These are phyloP conservation scores for Scutellaria galericulata DNA, from an alignment of 257 asterid species.

Conservation along the genomic window DNA sequence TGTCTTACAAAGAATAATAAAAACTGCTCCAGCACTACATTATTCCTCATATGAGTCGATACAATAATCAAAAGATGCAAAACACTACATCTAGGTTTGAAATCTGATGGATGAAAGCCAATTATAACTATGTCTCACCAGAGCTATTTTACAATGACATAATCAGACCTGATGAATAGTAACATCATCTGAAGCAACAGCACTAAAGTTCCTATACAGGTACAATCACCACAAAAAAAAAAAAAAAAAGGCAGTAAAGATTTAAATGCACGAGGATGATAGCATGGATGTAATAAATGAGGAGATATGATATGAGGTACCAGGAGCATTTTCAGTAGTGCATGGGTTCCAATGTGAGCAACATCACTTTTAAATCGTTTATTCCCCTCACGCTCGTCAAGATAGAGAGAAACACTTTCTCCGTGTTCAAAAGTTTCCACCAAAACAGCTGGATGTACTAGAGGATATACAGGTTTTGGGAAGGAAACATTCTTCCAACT, in stretches of 20 bases:
- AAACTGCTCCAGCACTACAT: not conserved
- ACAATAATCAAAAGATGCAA: conserved; percentile 6
- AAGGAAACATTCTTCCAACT: conserved; percentile 85
- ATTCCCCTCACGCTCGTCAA: conserved; percentile 67
- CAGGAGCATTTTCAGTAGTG: conserved; percentile 88
- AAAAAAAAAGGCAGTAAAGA: conserved; percentile 6
- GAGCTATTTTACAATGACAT: conserved; percentile 17
- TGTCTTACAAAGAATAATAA: not conserved
- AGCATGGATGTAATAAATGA: conserved; percentile 4
- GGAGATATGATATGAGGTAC: conserved; percentile 38
- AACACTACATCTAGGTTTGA: conserved; percentile 23
- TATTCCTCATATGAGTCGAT: not conserved
- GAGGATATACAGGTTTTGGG: conserved; percentile 90
- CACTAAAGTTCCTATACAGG: conserved; percentile 20
- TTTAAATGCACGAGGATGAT: conserved; percentile 8
- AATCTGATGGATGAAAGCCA: conserved; percentile 8
- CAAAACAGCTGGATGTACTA: conserved; percentile 89
- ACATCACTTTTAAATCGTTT: conserved; percentile 72
- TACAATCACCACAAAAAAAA: conserved; percentile 18
- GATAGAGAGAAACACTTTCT: conserved; percentile 75
- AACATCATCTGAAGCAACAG: conserved; percentile 21
- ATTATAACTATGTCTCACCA: not conserved
- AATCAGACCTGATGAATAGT: conserved; percentile 10
- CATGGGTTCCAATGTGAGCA: conserved; percentile 93
- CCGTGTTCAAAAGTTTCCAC: conserved; percentile 93